Evolutionary conservation across 176 grass and related monocot genomes (phyloP), one percentile per base, ranked within the genome.

Genomic region (Saccharum officinarum): DNA sequence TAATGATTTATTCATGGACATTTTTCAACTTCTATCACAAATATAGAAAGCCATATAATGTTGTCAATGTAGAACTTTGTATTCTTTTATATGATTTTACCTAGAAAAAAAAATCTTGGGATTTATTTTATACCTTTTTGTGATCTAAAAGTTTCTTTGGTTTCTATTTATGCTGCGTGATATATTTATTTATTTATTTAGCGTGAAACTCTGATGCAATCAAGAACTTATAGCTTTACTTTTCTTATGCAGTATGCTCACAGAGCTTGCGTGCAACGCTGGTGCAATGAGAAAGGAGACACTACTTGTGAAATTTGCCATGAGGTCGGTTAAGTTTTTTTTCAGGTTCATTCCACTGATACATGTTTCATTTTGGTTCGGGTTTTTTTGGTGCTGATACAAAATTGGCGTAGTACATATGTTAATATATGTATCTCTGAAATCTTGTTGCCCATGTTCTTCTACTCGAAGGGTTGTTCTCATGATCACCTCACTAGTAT

Each of bases 241-340:
- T 77, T 75, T 44, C 73, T 62, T 85, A 6, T 93, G 41, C 91
- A 98, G 96, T 98, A 95, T 95, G 96, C 96, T 62, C 96, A 98
- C 81, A 92, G 96, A 89, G 88, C 89, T 38, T 98, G 96, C 83
- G 96, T 98, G 40, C 96, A 98, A 66, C 96, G 83, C 69, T 98
- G 96, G 96, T 95, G 93, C 81, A 95, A 95, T 57, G 96, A 98
- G 91, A 98, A 98, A 94, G 93, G 96, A 88, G 96, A 98, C 75
- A 93, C 85, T 82, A 98, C 75, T 4, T 98, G 96, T 90, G 96
- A 98, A 87, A 98, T 98, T 78, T 98, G 96, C 69, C 96, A 92
- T 79, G n/a, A 95, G 96, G 96, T 98, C 63, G 34, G 91, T 84
- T 65, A 38, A 15, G 42, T 41, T 37, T 18, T 47, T 47, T 71